These are phyloP conservation scores for Penicillium canariense DNA, from an alignment of 495 filamentous ascomycete genomes.

Conservation along the genomic window DNA sequence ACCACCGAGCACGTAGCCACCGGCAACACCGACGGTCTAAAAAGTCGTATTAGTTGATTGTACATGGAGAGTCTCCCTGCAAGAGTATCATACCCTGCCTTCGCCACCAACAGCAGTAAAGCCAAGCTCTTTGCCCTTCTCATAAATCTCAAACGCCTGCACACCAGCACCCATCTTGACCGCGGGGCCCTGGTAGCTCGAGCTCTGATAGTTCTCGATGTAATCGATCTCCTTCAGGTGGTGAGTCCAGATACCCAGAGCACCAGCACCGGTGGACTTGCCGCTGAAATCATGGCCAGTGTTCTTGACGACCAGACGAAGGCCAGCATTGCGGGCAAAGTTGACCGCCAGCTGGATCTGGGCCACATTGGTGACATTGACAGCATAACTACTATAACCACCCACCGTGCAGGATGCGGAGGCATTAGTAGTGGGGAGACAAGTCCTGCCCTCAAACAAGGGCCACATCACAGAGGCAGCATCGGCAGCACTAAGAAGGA, in stretches of 20 bases:
- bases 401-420: slow-evolving; percentile 52
- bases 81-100: slow-evolving; percentile 29
- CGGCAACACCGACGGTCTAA: slow-evolving; percentile 39
- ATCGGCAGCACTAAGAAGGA: slow-evolving; percentile 25
- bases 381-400: slow-evolving; percentile 56
- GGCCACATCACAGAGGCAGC: slow-evolving; percentile 47
- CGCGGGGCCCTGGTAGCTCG: slow-evolving; percentile 45
- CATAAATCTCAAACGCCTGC: slow-evolving; percentile 51
- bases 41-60: neutral
- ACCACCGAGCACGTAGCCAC: slow-evolving; percentile 44
- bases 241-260: slow-evolving; percentile 60
- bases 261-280: slow-evolving; percentile 56
- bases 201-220: slow-evolving; percentile 31
- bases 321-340: slow-evolving; percentile 57
- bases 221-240: slow-evolving; percentile 49
- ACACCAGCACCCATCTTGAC: slow-evolving; percentile 59
- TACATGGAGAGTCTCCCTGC: neutral
- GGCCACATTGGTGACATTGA: slow-evolving; percentile 53
- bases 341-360: slow-evolving; percentile 59
- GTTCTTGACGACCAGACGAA: slow-evolving; percentile 65
- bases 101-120: slow-evolving; percentile 55
- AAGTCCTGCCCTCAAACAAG: slow-evolving; percentile 39
- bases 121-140: slow-evolving; percentile 42
- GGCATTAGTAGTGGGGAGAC: slow-evolving; percentile 31
- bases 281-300: slow-evolving; percentile 68